Evolutionary conservation across 1,284 basidiomycete genomes (phyloP), one percentile per base, ranked within the genome.

Genomic region (Phlebopus sp.): DNA sequence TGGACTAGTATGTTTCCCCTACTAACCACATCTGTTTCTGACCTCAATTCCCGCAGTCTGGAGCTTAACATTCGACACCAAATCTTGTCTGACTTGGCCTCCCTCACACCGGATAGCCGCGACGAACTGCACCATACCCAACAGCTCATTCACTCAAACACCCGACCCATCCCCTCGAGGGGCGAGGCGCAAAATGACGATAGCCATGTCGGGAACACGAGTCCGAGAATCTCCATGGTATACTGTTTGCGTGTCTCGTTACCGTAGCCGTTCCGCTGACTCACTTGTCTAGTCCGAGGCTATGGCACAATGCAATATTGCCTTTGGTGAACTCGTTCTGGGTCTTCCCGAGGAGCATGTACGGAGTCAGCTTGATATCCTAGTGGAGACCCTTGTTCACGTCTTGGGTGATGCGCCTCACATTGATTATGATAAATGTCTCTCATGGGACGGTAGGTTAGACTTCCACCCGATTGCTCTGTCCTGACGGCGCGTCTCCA

Each of bases 21-120:
- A 2, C 27, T 29, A 29, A 29, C 10, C 10, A 5, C 27, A 8
- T 9, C 9, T 29, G 27, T 29, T 29, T 9, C 27, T 9, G 5
- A 29, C 2, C 27, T 29, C 7, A 29, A 29, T n/a, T 29, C 27
- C 2, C 9, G 27, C 27, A 88, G 85, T 55, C 67, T 89, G 18
- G 86, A 89, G 59, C 66, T 89, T 15, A 87, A 90, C 67, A 84
- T 93, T 46, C 89, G 87, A 57, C 86, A 90, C 61, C 77, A 81
- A 55, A 87, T 95, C 55, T 71, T 96, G 29, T 80, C 82, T 23
- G 88, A 92, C 67, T 79, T 96, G 51, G 91, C 90, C 3, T 69
- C 74, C 25, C 86, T 82, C 61, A 72, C 84, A 47, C 74, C 75
- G 9, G 73, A 75, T 29, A 70, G 69, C 10, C 66, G 75, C 47